A percentile compares a stretch with the other conserved stretches of the same genome.
These are phyloP conservation scores for Xanthoparmelia taractica DNA, from an alignment of 495 filamentous ascomycete genomes.

Conservation along the genomic window DNA sequence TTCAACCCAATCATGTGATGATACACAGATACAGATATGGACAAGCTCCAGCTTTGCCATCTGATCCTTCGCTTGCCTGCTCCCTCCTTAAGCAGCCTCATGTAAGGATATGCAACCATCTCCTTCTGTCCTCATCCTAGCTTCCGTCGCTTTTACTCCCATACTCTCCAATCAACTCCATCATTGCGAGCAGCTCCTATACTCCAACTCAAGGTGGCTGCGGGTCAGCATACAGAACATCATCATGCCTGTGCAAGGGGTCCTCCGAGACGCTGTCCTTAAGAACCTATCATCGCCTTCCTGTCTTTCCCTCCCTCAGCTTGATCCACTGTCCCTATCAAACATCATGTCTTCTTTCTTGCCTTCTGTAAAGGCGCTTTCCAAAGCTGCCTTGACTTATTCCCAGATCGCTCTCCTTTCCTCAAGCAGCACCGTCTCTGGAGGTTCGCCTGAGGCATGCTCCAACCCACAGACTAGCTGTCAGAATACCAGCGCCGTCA, in stretches of 20 bases:
- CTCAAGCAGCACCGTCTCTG: constrained; percentile 13
- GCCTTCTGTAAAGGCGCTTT: constrained; percentile 7
- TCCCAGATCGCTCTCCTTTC: constrained; percentile 12
- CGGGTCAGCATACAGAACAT: background rate
- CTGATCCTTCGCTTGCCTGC: background rate
- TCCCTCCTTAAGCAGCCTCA: background rate
- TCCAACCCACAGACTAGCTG: constrained; percentile 49
- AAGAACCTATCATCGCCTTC: constrained; percentile 9
- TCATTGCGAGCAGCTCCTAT: background rate
- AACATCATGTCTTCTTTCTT: constrained; percentile 14
- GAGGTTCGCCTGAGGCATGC: constrained; percentile 35
- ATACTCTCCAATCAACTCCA: constrained; percentile 10
- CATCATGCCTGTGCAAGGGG: constrained; percentile 1
- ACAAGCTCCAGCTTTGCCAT: no score
- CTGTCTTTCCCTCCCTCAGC: background rate
- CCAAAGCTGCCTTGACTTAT: constrained; percentile 4
- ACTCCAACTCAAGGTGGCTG: background rate
- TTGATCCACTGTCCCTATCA: background rate
- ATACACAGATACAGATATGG: no score
- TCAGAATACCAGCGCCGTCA: constrained; percentile 45
- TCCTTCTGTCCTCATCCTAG: constrained; percentile 8
- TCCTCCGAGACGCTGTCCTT: constrained; percentile 9
- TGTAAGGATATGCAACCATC: constrained; percentile 7
- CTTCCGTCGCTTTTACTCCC: background rate
- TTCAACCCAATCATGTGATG: no score